Evolutionary conservation across 352 stramenopile genomes (phyloP).

Genomic region (Pythium biforme): DNA sequence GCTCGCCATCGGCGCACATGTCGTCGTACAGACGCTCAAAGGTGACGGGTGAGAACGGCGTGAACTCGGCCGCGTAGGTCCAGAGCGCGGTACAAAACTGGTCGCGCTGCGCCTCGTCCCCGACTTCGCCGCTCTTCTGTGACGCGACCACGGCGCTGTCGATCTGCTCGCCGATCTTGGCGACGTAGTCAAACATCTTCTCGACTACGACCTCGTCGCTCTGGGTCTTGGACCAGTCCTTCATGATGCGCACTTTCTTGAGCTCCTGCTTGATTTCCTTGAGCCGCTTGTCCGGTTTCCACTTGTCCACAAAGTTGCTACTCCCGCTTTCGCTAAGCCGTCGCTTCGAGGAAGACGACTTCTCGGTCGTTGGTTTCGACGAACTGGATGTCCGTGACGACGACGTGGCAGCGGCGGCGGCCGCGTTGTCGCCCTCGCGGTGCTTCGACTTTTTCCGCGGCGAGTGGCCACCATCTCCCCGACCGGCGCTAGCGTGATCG

Average conservation of each 20-base stretch:
- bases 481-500: conserved; percentile 23
- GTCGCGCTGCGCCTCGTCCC: conserved; percentile 51
- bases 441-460: conserved; percentile 39
- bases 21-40: conserved; percentile 88
- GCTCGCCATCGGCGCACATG: conserved; percentile 68
- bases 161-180: conserved; percentile 76
- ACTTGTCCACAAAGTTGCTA: conserved; percentile 56
- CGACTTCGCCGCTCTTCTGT: conserved; percentile 25
- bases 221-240: conserved; percentile 75
- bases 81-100: conserved; percentile 78
- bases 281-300: conserved; percentile 71
- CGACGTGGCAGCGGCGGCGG: too few species aligned
- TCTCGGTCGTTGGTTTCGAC: conserved; percentile 14
- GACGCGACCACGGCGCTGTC: conserved; percentile 68
- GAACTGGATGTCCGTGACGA: conserved; percentile 6
- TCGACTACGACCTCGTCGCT: conserved; percentile 83
- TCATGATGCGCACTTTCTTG: conserved; percentile 89
- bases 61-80: conserved; percentile 75
- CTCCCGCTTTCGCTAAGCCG: conserved; percentile 46
- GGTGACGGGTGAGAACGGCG: conserved; percentile 63
- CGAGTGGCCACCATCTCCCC: conserved; percentile 13
- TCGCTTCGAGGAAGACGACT: conserved; percentile 16
- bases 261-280: conserved; percentile 77
- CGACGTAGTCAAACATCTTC: conserved; percentile 87
- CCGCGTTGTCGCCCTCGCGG: conserved; percentile 35